Evolutionary conservation across 805 yeast species (phyloP).

Genomic region (Candida nonsorbophila): DNA sequence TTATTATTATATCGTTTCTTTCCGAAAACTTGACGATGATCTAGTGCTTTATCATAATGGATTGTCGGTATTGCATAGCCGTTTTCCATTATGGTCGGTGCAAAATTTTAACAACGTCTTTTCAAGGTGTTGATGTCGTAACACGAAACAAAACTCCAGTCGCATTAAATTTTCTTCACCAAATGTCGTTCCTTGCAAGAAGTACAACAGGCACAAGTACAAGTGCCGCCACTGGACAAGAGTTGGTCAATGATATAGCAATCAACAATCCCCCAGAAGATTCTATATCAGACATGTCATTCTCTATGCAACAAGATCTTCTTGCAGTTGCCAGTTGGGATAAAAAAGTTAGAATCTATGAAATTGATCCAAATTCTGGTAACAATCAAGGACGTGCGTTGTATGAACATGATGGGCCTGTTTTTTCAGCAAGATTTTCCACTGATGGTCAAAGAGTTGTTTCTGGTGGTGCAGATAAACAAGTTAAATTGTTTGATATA

Average conservation of each 20-base stretch:
- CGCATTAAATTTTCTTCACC: too few relatives aligned
- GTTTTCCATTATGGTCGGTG: too few relatives aligned
- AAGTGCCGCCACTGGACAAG: constrained; percentile 43
- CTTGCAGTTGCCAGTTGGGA: constrained; percentile 91
- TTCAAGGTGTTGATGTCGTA: too few relatives aligned
- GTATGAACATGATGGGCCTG: constrained; percentile 88
- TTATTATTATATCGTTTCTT: constrained; percentile 26
- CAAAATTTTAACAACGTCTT: too few relatives aligned
- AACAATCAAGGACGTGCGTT: constrained; percentile 83
- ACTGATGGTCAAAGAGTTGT: constrained; percentile 82
- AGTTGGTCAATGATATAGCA: constrained; percentile 63
- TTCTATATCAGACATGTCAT: constrained; percentile 75
- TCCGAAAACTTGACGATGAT: background rate
- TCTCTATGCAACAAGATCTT: constrained; percentile 81
- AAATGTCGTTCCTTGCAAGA: constrained; percentile 34
- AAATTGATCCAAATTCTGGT: constrained; percentile 66
- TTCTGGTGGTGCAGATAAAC: constrained; percentile 84
- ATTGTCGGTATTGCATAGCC: too few relatives aligned
- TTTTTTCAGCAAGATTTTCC: constrained; percentile 76
- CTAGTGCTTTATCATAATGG: too few relatives aligned
- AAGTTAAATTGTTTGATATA: constrained; percentile 77
- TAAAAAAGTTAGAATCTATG: constrained; percentile 88
- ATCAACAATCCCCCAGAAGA: constrained; percentile 87
- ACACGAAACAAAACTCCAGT: too few relatives aligned
- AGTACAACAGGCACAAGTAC: constrained; percentile 17